Evolutionary conservation across 805 yeast genomes (phyloP), one percentile per base, ranked within the genome.

Genomic region (Wickerhamomyces rabaulensis): DNA sequence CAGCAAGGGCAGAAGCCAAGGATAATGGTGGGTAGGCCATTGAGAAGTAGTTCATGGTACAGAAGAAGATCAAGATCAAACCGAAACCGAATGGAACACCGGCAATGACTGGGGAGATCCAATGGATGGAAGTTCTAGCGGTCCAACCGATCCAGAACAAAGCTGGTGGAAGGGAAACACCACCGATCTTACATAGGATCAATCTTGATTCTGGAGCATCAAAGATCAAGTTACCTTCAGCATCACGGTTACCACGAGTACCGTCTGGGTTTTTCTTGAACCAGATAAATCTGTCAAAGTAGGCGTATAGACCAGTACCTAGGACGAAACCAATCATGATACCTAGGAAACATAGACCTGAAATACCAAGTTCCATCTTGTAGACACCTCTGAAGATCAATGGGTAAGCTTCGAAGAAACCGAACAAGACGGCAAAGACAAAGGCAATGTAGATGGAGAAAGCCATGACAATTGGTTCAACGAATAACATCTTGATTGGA

Each of bases 1-100:
- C 96, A 31, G 96, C 96, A 51, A 88, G 65, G 3, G 95, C 92
- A n/a, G 92, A 82, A 0, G 96, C 96, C 20, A 88, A 84, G 29
- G 76, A 75, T 29, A 80, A 65, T 41, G 92, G 89, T 23, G 94
- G 92, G 63, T 80, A 87, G 5, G 85, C 64, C 73, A 80, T 73
- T 31, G 86, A 70, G 64, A 86, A 83, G 62, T 86, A 87, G 41
- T 80, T 75, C 58, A 86, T 71, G 41, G 80, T 77, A 19, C 87
- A 70, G 65, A 86, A 83, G 70, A 87, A 87, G 44, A 87, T 76
- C 56, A 85, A 67, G 46, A 87, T 75, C 49, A 87, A 68, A 8
- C 90, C 86, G 57, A 83, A 83, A 1, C 95, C 94, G 57, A 86
- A 79, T 29, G 91, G 82, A 40, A 84, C 76, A 54, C 95, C 96